phyloP scores from a whole-genome alignment of 2,329 filamentous ascomycete genomes.

The Pyricularia pennisetigena region DNA sequence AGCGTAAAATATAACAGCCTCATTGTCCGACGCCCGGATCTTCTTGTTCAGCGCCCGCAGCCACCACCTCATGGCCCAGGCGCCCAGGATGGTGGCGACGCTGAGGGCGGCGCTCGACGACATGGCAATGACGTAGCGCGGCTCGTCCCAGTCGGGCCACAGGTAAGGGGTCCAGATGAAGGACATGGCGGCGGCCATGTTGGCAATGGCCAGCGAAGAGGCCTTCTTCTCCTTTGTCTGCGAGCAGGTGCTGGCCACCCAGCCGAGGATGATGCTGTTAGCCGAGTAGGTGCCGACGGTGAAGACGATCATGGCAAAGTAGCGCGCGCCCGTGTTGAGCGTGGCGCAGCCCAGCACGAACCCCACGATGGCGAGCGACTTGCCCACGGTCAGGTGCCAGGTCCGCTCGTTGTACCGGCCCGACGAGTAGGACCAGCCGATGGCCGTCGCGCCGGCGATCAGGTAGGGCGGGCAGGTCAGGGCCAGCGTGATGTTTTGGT shows the following conservation, averaged over 20 bases:
- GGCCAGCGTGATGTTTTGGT: neutral
- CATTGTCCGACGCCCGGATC: constrained; percentile 12
- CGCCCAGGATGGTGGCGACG: constrained; percentile 8
- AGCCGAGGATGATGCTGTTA: constrained; percentile 60
- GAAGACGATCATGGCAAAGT: constrained; percentile 35
- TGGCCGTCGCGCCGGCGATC: constrained; percentile 52
- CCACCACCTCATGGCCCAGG: constrained; percentile 12
- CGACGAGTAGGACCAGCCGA: constrained; percentile 51
- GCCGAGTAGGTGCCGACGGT: constrained; percentile 46
- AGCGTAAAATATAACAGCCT: constrained; percentile 12
- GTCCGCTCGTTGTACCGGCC: constrained; percentile 55
- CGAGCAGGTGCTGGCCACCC: constrained; percentile 65
- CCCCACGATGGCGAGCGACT: constrained; percentile 48
- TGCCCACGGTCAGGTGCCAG: constrained; percentile 41
- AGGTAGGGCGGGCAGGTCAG: constrained; percentile 65
- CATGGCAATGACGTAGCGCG: constrained; percentile 29
- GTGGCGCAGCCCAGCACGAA: constrained; percentile 7
- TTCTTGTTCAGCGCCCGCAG: constrained; percentile 14
- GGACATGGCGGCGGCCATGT: constrained; percentile 7
- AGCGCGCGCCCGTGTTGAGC: constrained; percentile 16
- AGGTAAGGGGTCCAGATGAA: constrained; percentile 33
- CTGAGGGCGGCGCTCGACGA: constrained; percentile 9
- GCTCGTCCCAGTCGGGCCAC: constrained; percentile 26
- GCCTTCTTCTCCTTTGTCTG: constrained; percentile 52
- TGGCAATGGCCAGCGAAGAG: neutral